phyloP scores from a whole-genome alignment of 139 green algal genomes.

The Chlorella ohadii region DNA sequence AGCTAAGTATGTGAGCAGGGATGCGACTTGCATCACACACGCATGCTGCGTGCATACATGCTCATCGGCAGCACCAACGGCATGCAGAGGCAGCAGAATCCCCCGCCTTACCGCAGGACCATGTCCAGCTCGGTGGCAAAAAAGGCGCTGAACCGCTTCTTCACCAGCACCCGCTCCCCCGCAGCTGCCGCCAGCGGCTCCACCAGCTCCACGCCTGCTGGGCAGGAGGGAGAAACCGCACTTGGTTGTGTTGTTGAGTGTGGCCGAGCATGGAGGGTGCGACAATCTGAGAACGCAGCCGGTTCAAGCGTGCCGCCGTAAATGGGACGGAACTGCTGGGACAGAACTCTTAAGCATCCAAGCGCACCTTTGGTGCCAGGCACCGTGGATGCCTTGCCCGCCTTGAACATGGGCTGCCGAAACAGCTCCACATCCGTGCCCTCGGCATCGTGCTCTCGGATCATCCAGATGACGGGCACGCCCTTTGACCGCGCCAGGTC shows the following conservation, averaged over 20 bases:
- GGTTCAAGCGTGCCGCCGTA: no score
- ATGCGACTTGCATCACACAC: no score
- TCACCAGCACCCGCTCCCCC: slow-evolving; percentile 63
- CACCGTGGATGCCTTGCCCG: slow-evolving; percentile 2
- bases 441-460: slow-evolving; percentile 55
- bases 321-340: no score
- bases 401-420: slow-evolving; percentile 13
- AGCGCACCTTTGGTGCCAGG: slow-evolving; percentile 21
- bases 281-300: no score
- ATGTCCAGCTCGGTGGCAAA: slow-evolving; percentile 71
- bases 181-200: slow-evolving; percentile 40
- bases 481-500: slow-evolving; percentile 33
- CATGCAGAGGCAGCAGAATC: not conserved
- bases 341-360: no score
- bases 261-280: no score
- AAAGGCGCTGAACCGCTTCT: slow-evolving; percentile 76
- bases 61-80: no score
- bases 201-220: slow-evolving; percentile 46
- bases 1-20: not conserved
- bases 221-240: not conserved
- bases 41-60: no score
- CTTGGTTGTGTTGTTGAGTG: no score
- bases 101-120: slow-evolving; percentile 54
- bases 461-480: slow-evolving; percentile 58
- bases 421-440: slow-evolving; percentile 65